phyloP scores from a whole-genome alignment of 1,284 basidiomycete species.

The Microbotryum intermedium region DNA sequence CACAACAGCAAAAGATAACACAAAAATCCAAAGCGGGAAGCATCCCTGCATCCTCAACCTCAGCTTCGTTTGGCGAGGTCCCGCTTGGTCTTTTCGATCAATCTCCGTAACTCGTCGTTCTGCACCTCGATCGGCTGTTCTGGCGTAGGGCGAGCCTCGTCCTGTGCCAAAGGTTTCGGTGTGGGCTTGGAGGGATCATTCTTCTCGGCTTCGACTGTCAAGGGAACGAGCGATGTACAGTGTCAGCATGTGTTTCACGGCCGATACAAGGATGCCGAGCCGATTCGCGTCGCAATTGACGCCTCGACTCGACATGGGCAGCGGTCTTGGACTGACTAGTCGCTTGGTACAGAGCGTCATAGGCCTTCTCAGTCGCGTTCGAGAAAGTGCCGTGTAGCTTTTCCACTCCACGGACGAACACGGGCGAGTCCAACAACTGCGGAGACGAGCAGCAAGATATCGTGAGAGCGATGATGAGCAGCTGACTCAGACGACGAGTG shows the following conservation, averaged over 20 bases:
- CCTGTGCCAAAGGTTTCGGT: constrained; percentile 2
- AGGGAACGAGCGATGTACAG: not conserved
- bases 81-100: constrained; percentile 11
- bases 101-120: constrained; percentile 6
- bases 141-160: constrained; percentile 2
- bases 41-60: too few relatives aligned
- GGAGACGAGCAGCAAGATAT: not conserved
- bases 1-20: too few relatives aligned
- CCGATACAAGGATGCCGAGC: too few relatives aligned
- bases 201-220: not conserved
- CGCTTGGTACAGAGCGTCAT: constrained; percentile 12
- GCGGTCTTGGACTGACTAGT: constrained; percentile 7
- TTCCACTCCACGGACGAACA: constrained; percentile 7
- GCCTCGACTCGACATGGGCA: too few relatives aligned
- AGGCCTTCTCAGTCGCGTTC: constrained; percentile 7
- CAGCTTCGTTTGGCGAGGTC: not conserved
- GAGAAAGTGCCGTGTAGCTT: constrained; percentile 6
- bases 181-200: constrained; percentile 4
- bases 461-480: not conserved
- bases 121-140: constrained; percentile 11
- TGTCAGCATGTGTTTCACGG: too few relatives aligned
- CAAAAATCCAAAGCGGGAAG: too few relatives aligned
- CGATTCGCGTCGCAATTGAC: too few relatives aligned
- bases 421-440: constrained; percentile 8
- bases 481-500: not conserved